Evolutionary conservation across 2,329 filamentous ascomycete genomes (phyloP).

Genomic region (Didymella sp.): DNA sequence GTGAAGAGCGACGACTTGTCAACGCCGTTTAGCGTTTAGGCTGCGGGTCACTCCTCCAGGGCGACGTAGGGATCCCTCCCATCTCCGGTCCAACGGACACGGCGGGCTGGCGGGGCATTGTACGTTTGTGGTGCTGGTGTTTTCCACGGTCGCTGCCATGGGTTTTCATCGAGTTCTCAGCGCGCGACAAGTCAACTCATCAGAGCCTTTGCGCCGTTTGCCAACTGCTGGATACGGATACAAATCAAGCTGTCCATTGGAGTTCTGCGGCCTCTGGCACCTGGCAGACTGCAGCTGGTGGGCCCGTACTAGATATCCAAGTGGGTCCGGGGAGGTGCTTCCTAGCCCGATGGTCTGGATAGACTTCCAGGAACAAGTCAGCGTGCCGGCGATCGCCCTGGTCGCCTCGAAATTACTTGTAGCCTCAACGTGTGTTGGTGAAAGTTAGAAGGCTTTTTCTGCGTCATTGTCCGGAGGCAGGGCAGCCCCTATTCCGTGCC

Average conservation of each 20-base stretch:
- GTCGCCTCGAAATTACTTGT: constrained; percentile 39
- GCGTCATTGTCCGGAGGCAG: constrained; percentile 31
- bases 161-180: background rate
- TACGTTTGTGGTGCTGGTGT: constrained; percentile 6
- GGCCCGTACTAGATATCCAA: constrained; percentile 24
- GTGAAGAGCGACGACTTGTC: constrained; percentile 25
- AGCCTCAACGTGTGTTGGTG: constrained; percentile 29
- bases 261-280: constrained; percentile 10
- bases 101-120: constrained; percentile 18
- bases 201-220: background rate
- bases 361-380: constrained; percentile 46
- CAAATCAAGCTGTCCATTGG: background rate
- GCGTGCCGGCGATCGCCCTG: constrained; percentile 39
- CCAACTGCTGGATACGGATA: background rate
- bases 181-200: background rate
- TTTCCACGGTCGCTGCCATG: background rate
- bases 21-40: constrained; percentile 25
- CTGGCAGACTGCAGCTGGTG: constrained; percentile 30
- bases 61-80: constrained; percentile 20
- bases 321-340: constrained; percentile 50
- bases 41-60: constrained; percentile 21
- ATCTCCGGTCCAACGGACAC: constrained; percentile 24
- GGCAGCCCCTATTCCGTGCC: constrained; percentile 34
- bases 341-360: constrained; percentile 44
- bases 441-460: constrained; percentile 27